Evolutionary conservation across 106 monocot species (phyloP), one percentile per base, ranked within the genome.

Genomic region (Iris macrosiphon): DNA sequence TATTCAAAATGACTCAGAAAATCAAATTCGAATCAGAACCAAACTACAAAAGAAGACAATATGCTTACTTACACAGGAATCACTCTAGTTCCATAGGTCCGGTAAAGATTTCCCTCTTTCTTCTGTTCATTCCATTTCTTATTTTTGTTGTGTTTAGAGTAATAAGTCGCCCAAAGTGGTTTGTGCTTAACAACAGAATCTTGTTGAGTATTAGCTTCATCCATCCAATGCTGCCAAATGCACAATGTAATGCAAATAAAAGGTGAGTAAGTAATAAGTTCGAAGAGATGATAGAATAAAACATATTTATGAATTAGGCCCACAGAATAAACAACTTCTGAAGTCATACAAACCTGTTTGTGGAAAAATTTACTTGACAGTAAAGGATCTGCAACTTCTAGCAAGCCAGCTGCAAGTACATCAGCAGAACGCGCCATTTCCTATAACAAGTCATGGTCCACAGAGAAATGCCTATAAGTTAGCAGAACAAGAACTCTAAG

Each of bases 351-450:
- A 51, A 92, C 92, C 92, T 92, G 86, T 17, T 73, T 77, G 45
- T 79, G 69, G 55, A 76, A 92, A 60, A 72, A 92, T 76, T 78
- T 84, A 73, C 76, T 92, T 43, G 86, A 76, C 22, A 79, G 64
- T 43, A 79, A 82, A 64, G 92, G 92, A 77, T 92, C 82, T 44
- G 92, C 60, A 57, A 82, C 79, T 53, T 92, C 92, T 41, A 92
- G 76, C 67, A 92, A 74, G 60, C 92, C 92, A 70, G 86, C 87
- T 28, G 87, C 86, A 50, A 92, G 82, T 32, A 92, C 70, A 66
- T 92, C 92, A 68, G 86, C 82, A 57, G 92, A 92, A 4, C 87
- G 82, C 45, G 86, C 92, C 92, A 92, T 92, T 57, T 92, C 92
- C 92, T 92, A 28, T 24, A 67, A 14, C 14, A 44, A 57, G 34